Conservation (phyloP, 306 rosid genomes). For the Rosa persica region DNA sequence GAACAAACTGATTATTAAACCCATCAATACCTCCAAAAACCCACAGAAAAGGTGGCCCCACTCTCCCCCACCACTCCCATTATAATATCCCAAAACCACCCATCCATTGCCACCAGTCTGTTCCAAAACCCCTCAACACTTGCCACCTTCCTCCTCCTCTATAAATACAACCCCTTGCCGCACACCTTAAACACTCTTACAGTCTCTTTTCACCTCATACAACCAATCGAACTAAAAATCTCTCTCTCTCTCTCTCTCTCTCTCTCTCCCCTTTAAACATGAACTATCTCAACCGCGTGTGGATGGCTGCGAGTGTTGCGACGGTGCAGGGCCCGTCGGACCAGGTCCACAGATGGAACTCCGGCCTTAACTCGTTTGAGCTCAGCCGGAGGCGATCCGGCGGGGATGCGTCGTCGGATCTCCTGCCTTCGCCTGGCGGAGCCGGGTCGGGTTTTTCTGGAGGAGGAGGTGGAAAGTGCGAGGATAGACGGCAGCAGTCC, state of each 20-base stretch:
- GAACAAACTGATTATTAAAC: background rate
- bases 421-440: constrained; percentile 37
- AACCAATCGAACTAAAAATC: background rate
- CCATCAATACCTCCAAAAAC: background rate
- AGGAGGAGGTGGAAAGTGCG: constrained; percentile 28
- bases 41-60: background rate
- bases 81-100: constrained; percentile 22
- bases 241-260: too few relatives aligned
- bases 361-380: constrained; percentile 56
- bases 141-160: background rate
- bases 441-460: constrained; percentile 42
- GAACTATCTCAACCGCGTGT: constrained; percentile 58
- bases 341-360: constrained; percentile 51
- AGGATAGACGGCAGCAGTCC: constrained; percentile 40
- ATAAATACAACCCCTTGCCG: background rate
- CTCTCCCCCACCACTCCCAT: background rate
- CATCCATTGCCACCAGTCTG: background rate
- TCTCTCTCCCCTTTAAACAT: constrained; percentile 4
- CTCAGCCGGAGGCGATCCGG: constrained; percentile 40
- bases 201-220: background rate
- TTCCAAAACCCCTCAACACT: background rate
- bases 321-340: constrained; percentile 69
- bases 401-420: constrained; percentile 32
- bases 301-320: constrained; percentile 80
- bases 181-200: background rate